Base-by-base conservation (phyloP, 192 early-diverging fungal genomes). In the Coemansia sp. region DNA sequence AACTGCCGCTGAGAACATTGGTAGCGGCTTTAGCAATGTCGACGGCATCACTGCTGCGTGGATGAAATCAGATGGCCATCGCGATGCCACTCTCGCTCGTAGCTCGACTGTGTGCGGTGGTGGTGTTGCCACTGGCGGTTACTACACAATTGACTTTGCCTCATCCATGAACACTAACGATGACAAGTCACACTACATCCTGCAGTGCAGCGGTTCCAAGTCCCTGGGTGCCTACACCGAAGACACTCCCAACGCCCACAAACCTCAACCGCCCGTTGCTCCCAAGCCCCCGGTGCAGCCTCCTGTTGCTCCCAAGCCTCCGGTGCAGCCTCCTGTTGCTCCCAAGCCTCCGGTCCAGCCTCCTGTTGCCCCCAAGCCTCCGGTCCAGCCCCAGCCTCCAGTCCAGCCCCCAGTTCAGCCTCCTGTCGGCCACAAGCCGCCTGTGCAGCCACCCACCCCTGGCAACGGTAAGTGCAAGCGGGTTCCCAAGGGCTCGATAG, bases 91-190 rank as follows among this genome's bases (percentile, higher is more conserved):
- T 53, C 14, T 87, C 46, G 48, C 57, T 48, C 7, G 29, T 0
- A 57, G 27, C 33, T 81, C 64, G 66, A 85, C 78, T 27, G 75
- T 84, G 31, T 85, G 83, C 70, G 86, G 86, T 9, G 78, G 76
- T 29, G 84, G 67, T 14, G 48, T 64, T 42, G 45, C 69, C 64
- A 44, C 72, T 34, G 70, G 73, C 0, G 39, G 46, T 63, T 84
- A 27, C 66, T 68, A 59, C 64, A 79, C 81, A 17, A 62, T 73
- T 19, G 59, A 84, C 73, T 79, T 72, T 62, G 73, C 81, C 2
- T 59, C 77, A 42, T 70, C 77, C 9, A 60, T 73, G 64, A 64
- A 79, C 34, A 9, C 10, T 1, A 62, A 59, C 37, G 70, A 79
- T n/a, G 29, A 39, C 29, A n/a, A 37, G 10, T 44, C n/a, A 21